These are phyloP conservation scores for Ambrosia hybrid DNA, from an alignment of 140 eudicot genomes.

Conservation along the genomic window DNA sequence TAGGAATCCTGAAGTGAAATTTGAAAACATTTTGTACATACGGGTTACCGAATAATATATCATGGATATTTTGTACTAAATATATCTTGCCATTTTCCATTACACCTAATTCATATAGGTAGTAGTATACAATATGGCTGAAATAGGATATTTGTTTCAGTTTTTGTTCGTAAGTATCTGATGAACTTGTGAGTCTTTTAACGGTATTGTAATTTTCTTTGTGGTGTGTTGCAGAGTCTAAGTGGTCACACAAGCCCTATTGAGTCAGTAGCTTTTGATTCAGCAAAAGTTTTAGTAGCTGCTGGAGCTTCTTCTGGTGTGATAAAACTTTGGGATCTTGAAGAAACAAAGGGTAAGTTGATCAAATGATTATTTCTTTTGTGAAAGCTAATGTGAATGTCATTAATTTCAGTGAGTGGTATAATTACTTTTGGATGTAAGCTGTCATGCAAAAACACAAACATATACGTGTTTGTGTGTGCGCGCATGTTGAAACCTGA, in stretches of 20 bases:
- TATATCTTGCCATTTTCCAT: conserved; percentile 8
- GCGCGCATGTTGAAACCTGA: not conserved
- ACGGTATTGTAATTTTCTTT: conserved; percentile 12
- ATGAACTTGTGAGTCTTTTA: conserved; percentile 22
- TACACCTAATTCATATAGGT: not conserved
- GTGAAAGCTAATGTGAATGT: conserved; percentile 6
- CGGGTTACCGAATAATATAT: not conserved
- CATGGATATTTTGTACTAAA: not conserved
- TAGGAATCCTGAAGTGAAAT: not conserved
- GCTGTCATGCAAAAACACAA: conserved; percentile 8
- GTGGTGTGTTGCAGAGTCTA: conserved; percentile 62
- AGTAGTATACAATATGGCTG: conserved; percentile 15
- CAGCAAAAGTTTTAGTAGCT: conserved; percentile 72
- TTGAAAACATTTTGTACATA: conserved; percentile 4
- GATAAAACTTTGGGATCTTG: conserved; percentile 89
- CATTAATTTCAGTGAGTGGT: conserved; percentile 11
- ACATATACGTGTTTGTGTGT: not conserved
- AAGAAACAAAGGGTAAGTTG: conserved; percentile 80
- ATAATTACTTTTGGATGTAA: not conserved
- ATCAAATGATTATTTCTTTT: conserved; percentile 13
- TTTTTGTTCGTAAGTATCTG: not conserved
- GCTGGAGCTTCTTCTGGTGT: conserved; percentile 96
- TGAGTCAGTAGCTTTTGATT: conserved; percentile 87
- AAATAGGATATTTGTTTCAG: conserved; percentile 9
- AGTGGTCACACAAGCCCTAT: conserved; percentile 91